These are phyloP conservation scores for Akebia trifoliata DNA, from an alignment of 164 flowering plant species.

Conservation along the genomic window DNA sequence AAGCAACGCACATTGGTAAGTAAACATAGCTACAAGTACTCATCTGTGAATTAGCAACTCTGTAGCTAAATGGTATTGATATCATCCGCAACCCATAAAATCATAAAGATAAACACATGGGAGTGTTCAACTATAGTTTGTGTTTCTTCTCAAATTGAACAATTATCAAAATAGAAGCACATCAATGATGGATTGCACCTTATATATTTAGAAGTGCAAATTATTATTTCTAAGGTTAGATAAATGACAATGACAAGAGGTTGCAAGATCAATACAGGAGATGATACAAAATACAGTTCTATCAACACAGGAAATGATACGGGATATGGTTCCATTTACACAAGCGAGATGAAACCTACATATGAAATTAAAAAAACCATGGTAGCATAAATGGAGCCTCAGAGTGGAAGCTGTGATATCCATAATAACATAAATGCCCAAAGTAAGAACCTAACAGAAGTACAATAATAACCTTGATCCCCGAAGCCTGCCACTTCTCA, in stretches of 20 bases:
- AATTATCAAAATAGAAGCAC: no score
- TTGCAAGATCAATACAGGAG: neutral
- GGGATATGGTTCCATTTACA: no score
- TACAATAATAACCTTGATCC: constrained; percentile 57
- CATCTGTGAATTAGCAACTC: neutral
- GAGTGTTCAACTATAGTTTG: no score
- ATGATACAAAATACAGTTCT: neutral
- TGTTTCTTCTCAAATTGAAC: no score
- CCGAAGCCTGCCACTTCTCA: constrained; percentile 70
- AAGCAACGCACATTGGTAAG: no score
- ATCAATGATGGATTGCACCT: neutral
- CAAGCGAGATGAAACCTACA: no score
- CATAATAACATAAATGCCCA: no score
- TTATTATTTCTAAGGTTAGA: neutral
- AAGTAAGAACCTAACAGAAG: neutral
- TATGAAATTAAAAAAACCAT: no score
- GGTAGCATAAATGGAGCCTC: neutral
- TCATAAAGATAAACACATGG: neutral
- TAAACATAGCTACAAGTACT: no score
- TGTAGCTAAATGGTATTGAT: neutral
- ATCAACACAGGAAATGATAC: no score
- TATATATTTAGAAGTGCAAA: no score
- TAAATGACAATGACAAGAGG: neutral
- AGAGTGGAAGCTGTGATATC: no score
- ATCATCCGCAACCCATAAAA: neutral